Evolutionary conservation across 2,329 filamentous ascomycete species (phyloP).

Genomic region (Triangularia verruculosa): DNA sequence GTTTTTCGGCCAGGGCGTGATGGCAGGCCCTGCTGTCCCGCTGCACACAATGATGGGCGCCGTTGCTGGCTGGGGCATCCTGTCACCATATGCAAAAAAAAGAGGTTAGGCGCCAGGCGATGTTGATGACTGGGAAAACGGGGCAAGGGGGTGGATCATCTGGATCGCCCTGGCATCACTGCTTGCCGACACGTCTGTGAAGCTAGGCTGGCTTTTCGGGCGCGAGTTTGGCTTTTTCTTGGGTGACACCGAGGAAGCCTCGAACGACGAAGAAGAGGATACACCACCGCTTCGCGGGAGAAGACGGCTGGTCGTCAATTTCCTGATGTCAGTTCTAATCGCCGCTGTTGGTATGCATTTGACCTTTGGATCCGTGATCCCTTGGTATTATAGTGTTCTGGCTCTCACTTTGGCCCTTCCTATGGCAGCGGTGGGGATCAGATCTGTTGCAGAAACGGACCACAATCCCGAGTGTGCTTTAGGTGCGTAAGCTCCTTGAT

Average conservation of each 20-base stretch:
- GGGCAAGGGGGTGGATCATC: background rate
- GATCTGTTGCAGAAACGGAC: background rate
- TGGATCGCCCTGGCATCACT: background rate
- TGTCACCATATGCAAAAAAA: background rate
- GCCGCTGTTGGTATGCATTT: background rate
- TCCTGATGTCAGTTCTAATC: background rate
- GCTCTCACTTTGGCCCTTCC: background rate
- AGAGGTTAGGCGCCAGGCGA: background rate
- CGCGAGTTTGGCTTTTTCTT: background rate
- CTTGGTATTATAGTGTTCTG: background rate
- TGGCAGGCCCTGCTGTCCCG: background rate
- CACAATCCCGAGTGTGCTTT: background rate
- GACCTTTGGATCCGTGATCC: background rate
- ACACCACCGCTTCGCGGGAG: background rate
- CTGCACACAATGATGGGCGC: background rate
- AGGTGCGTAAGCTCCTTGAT: background rate
- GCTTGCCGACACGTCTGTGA: background rate
- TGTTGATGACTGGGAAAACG: background rate
- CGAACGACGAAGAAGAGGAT: background rate
- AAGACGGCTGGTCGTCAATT: background rate
- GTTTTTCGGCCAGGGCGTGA: background rate
- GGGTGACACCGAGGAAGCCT: background rate
- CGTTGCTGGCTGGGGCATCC: background rate
- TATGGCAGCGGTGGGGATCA: background rate
- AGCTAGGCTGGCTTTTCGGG: background rate